Evolutionary conservation across 202 grass and related monocot genomes (phyloP).

Genomic region (Hordeum pubiflorum): DNA sequence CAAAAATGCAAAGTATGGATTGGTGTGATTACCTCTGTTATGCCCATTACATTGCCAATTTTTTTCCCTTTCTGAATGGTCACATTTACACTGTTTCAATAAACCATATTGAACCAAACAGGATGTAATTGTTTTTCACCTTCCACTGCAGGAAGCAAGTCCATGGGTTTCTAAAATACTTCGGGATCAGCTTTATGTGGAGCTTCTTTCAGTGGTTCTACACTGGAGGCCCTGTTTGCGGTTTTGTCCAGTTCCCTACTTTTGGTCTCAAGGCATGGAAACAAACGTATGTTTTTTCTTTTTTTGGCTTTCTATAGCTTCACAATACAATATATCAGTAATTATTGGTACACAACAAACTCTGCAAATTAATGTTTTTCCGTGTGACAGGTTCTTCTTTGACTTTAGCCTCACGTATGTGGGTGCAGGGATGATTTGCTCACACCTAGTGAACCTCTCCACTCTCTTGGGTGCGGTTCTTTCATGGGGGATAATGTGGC

Average conservation of each 20-base stretch:
- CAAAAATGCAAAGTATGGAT: conserved; percentile 51
- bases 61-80: too few species aligned
- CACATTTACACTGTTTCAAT: too few species aligned
- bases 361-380: background rate
- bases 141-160: conserved; percentile 52
- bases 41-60: background rate
- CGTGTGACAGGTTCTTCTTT: conserved; percentile 58
- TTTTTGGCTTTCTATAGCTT: background rate
- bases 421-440: conserved; percentile 82
- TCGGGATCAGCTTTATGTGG: conserved; percentile 61
- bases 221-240: conserved; percentile 51
- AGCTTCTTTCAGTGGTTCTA: conserved; percentile 93
- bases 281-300: conserved; percentile 41
- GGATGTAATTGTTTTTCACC: background rate
- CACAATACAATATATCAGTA: too few species aligned
- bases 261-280: conserved; percentile 84
- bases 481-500: conserved; percentile 87
- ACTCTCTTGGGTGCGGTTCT: conserved; percentile 63
- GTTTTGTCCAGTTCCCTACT: conserved; percentile 82
- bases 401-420: conserved; percentile 83
- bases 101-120: too few species aligned
- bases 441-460: conserved; percentile 83
- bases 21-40: background rate
- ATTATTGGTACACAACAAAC: background rate
- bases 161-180: conserved; percentile 60